phyloP scores from a whole-genome alignment of 2,329 filamentous ascomycete genomes.

The Pseudogymnoascus sp. region DNA sequence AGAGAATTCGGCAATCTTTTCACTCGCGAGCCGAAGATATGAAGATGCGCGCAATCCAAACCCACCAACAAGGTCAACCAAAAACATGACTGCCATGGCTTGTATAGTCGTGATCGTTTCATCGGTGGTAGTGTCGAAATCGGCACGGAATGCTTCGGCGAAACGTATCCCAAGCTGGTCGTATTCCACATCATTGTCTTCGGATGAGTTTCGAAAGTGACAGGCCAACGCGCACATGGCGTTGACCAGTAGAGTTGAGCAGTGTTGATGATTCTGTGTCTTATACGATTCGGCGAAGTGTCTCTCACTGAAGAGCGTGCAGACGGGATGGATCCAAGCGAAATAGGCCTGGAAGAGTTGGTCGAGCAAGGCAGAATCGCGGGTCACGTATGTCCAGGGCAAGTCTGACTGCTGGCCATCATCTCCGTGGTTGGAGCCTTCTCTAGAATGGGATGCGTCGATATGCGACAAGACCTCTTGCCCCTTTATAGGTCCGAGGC shows the following conservation, averaged over 20 bases:
- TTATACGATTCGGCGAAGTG: conserved; percentile 25
- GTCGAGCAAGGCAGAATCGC: conserved; percentile 25
- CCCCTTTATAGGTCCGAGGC: no score
- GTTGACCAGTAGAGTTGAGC: conserved; percentile 27
- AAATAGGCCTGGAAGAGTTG: conserved; percentile 30
- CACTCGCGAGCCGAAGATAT: conserved; percentile 25
- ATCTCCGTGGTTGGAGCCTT: no score
- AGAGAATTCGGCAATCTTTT: conserved; percentile 10
- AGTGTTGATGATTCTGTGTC: conserved; percentile 19
- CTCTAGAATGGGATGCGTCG: no score
- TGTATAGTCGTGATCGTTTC: conserved; percentile 23
- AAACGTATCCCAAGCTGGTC: conserved; percentile 22
- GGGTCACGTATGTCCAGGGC: conserved; percentile 28
- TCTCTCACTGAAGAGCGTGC: conserved; percentile 27
- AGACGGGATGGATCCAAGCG: conserved; percentile 29
- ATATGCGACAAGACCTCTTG: no score
- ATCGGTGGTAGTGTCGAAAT: conserved; percentile 21
- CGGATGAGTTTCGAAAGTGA: conserved; percentile 21
- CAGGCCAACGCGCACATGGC: conserved; percentile 30
- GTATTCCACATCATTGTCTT: conserved; percentile 21
- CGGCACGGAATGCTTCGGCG: conserved; percentile 19
- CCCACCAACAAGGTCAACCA: conserved; percentile 23
- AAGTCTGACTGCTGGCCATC: no score
- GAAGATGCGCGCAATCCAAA: conserved; percentile 20
- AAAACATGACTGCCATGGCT: conserved; percentile 27